These are phyloP conservation scores for Mycena chlorophos DNA, from an alignment of 768 basidiomycete genomes.

Conservation along the genomic window DNA sequence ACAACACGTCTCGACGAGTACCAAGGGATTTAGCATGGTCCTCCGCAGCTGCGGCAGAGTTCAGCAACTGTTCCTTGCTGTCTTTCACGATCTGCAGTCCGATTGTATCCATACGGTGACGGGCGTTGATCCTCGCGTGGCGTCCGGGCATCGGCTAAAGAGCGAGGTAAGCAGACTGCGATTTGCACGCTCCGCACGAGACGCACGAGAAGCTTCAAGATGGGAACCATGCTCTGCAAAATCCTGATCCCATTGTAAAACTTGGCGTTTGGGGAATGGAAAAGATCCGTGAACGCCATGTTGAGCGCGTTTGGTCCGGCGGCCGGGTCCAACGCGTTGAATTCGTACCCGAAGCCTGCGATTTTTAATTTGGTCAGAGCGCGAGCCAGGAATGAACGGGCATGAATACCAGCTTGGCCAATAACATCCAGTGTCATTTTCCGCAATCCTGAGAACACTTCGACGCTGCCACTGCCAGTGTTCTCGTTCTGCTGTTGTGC, in stretches of 20 bases:
- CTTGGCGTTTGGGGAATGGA: constrained; percentile 12
- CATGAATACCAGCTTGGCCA: too few relatives aligned
- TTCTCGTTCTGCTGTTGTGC: not conserved
- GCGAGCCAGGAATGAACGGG: too few relatives aligned
- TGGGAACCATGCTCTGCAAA: constrained; percentile 28
- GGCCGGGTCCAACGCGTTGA: constrained; percentile 9
- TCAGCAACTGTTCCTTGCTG: constrained; percentile 34
- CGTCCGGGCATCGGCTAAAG: constrained; percentile 2
- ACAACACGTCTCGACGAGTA: constrained; percentile 45
- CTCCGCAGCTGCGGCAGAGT: constrained; percentile 21
- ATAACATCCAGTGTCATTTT: too few relatives aligned
- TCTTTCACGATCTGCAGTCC: constrained; percentile 38
- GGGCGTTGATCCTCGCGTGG: constrained; percentile 19
- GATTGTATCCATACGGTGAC: constrained; percentile 36
- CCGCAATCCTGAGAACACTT: too few relatives aligned
- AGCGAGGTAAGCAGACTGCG: not conserved
- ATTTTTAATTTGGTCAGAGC: too few relatives aligned
- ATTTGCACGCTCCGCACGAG: not conserved
- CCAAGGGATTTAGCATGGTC: constrained; percentile 19
- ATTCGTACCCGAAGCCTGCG: constrained; percentile 13
- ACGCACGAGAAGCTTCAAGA: constrained; percentile 29
- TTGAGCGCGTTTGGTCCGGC: constrained; percentile 31
- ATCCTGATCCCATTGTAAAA: constrained; percentile 13
- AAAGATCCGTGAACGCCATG: constrained; percentile 34
- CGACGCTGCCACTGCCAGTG: not conserved